Evolutionary conservation across 192 early-diverging fungal genomes (phyloP).

Genomic region (Backusella mclennaniae): DNA sequence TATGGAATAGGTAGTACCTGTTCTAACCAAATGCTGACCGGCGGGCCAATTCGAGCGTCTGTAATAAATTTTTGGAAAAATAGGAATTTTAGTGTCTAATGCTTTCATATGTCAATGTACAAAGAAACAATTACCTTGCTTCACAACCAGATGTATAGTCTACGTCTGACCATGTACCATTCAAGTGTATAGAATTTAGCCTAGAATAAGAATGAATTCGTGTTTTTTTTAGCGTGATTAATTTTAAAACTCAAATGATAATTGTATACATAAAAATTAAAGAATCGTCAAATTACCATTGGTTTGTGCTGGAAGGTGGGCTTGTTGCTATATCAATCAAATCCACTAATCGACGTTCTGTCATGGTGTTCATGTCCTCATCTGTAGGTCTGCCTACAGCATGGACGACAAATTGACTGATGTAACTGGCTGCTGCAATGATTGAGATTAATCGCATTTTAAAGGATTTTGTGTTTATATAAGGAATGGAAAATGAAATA

Average conservation of each 20-base stretch:
- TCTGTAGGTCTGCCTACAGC: not conserved
- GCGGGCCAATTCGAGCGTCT: conserved; percentile 27
- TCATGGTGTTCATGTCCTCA: not conserved
- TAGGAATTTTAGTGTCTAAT: not conserved
- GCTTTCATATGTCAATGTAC: not conserved
- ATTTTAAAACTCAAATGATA: not conserved
- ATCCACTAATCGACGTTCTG: not conserved
- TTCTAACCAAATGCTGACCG: conserved; percentile 12
- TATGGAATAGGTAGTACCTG: conserved; percentile 3
- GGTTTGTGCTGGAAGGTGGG: not conserved
- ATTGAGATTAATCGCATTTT: conserved; percentile 3
- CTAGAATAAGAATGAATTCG: not conserved
- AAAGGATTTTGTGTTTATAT: not conserved
- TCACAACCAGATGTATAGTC: conserved; percentile 21
- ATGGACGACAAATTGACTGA: not conserved
- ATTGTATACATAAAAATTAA: not conserved
- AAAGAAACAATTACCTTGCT: not conserved
- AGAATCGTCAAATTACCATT: not conserved
- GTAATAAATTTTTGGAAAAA: not conserved
- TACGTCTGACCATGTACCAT: conserved; percentile 21
- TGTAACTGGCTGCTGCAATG: not conserved
- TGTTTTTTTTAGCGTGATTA: not conserved
- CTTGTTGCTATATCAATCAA: not conserved
- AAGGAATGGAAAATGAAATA: not conserved
- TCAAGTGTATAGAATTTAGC: not conserved